Evolutionary conservation across 2,329 filamentous ascomycete genomes (phyloP).

Genomic region (Verticillium isaacii): DNA sequence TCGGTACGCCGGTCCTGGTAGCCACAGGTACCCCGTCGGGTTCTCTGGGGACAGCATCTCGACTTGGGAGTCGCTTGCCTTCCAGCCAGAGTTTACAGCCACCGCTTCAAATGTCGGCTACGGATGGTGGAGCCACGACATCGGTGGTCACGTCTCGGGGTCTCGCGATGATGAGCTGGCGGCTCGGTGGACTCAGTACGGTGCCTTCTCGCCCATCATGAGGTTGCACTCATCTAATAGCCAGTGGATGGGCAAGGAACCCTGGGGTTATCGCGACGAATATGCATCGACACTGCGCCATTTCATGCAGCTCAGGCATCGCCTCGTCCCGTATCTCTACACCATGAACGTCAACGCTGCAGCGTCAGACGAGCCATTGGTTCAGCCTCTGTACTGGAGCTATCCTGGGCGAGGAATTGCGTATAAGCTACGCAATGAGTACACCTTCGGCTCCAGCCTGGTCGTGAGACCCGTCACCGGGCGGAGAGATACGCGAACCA

Average conservation of each 20-base stretch:
- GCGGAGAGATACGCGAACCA: constrained; percentile 40
- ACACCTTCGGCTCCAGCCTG: constrained; percentile 52
- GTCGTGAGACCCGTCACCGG: constrained; percentile 52
- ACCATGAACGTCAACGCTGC: constrained; percentile 47
- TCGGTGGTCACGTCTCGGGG: constrained; percentile 59
- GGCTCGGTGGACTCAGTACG: constrained; percentile 57
- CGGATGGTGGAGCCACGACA: constrained; percentile 66
- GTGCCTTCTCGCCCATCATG: constrained; percentile 56
- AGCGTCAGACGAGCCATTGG: constrained; percentile 41
- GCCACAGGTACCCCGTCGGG: constrained; percentile 59
- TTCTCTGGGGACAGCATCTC: constrained; percentile 59
- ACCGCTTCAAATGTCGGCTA: constrained; percentile 64
- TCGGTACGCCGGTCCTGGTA: constrained; percentile 57
- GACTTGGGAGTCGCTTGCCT: constrained; percentile 55
- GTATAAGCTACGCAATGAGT: constrained; percentile 53
- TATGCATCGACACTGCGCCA: constrained; percentile 39
- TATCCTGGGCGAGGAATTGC: constrained; percentile 47
- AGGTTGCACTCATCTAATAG: constrained; percentile 56
- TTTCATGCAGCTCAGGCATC: constrained; percentile 50
- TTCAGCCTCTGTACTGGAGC: constrained; percentile 61
- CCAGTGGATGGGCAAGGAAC: constrained; percentile 56
- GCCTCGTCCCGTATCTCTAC: constrained; percentile 56
- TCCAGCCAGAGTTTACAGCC: constrained; percentile 64
- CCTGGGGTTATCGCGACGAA: constrained; percentile 50
- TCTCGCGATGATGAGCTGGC: constrained; percentile 53